Percentiles rank a stretch among this genome's conserved stretches.
Evolutionary conservation across 2,329 filamentous ascomycete genomes (phyloP).

Genomic region (Lasiodiplodia theobromae): DNA sequence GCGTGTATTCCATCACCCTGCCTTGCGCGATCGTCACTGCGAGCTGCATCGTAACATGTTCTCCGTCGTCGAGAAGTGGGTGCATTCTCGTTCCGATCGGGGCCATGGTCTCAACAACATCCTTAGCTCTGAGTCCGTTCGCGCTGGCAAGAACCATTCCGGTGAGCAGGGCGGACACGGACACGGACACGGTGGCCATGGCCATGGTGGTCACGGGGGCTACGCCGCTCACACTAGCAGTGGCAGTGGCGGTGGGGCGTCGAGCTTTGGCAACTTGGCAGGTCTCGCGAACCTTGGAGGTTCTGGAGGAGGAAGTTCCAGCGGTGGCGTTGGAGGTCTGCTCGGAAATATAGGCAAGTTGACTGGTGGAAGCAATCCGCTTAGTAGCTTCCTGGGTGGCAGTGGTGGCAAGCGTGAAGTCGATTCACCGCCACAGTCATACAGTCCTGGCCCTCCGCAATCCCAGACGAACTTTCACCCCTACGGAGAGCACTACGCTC

Average conservation of each 20-base stretch:
- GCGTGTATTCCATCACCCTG: constrained; percentile 89
- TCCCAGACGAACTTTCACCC: constrained; percentile 11
- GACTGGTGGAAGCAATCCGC: constrained; percentile 25
- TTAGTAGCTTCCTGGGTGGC: constrained; percentile 28
- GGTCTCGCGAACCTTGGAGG: constrained; percentile 14
- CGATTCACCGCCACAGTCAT: constrained; percentile 8
- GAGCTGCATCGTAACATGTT: constrained; percentile 92
- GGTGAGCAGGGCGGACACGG: constrained; percentile 36
- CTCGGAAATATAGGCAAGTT: constrained; percentile 26
- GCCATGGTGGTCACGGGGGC: neutral
- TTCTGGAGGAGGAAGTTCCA: constrained; percentile 17
- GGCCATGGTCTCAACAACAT: constrained; percentile 73
- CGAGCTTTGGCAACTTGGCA: constrained; percentile 1
- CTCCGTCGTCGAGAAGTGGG: constrained; percentile 82
- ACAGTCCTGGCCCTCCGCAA: neutral
- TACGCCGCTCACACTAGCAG: neutral
- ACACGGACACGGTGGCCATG: constrained; percentile 37
- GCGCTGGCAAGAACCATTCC: constrained; percentile 79
- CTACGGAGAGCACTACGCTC: constrained; percentile 9
- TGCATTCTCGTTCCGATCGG: constrained; percentile 70
- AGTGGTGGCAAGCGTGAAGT: constrained; percentile 26
- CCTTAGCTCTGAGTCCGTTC: constrained; percentile 85
- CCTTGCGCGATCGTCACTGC: constrained; percentile 74
- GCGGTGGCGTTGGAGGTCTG: constrained; percentile 19
- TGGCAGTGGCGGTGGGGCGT: constrained; percentile 1